Percentiles rank a stretch among this genome's conserved stretches.
Conservation (phyloP, 192 early-diverging fungal genomes). For the Backusella morwellensis region DNA sequence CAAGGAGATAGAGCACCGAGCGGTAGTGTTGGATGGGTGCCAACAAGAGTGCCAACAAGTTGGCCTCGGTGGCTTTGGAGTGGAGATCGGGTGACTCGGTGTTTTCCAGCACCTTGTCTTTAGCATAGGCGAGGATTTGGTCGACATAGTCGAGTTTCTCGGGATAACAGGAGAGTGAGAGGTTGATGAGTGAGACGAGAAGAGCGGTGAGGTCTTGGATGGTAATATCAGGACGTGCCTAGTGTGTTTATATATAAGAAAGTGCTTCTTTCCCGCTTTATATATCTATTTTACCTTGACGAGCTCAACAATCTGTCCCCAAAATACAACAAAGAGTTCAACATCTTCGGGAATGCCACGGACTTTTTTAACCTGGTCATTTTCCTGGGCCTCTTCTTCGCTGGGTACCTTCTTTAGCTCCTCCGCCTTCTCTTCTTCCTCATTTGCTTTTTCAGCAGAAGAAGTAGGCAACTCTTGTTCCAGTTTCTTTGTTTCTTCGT, state of each 20-base stretch:
- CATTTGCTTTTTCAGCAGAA: not conserved
- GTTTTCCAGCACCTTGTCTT: slow-evolving; percentile 67
- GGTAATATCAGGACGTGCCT: slow-evolving; percentile 78
- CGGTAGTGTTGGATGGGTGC: slow-evolving; percentile 80
- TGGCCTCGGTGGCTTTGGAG: slow-evolving; percentile 65
- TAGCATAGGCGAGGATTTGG: slow-evolving; percentile 88
- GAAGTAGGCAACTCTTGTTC: not conserved
- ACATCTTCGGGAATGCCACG: slow-evolving; percentile 87
- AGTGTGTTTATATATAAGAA: not conserved
- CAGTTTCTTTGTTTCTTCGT: slow-evolving; percentile 10
- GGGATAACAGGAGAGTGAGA: slow-evolving; percentile 93
- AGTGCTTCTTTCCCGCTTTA: not conserved
- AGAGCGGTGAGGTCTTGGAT: slow-evolving; percentile 90
- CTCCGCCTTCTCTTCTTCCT: slow-evolving; percentile 42
- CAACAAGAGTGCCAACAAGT: slow-evolving; percentile 78
- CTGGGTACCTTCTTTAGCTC: slow-evolving; percentile 5
- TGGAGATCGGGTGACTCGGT: slow-evolving; percentile 68
- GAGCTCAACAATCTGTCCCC: slow-evolving; percentile 91
- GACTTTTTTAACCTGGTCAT: slow-evolving; percentile 36
- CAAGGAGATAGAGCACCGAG: slow-evolving; percentile 63
- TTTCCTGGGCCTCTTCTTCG: slow-evolving; percentile 21
- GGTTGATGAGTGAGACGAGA: slow-evolving; percentile 80
- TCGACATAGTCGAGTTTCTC: slow-evolving; percentile 85
- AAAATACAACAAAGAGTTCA: slow-evolving; percentile 96
- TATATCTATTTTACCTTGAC: slow-evolving; percentile 59